Percentiles rank a stretch among this genome's conserved stretches.
Conservation (phyloP, 2,329 filamentous ascomycete genomes). For the Gnomoniopsis smithogilvyi region DNA sequence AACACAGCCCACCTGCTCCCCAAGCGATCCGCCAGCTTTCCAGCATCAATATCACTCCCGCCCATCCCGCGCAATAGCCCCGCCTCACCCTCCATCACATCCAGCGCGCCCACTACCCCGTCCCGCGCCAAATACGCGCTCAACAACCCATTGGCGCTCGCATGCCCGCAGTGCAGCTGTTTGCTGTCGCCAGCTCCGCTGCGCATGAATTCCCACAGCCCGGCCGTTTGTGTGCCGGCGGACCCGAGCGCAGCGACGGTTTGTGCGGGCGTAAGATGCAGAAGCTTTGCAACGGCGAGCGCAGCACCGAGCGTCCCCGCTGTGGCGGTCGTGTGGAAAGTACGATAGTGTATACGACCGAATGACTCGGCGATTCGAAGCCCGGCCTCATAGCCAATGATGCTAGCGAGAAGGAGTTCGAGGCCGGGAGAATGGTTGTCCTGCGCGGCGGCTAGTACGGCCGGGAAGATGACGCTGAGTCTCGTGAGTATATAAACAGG, state of each 20-base stretch:
- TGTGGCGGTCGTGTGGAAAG: conserved; percentile 3
- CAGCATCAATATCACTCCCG: background rate
- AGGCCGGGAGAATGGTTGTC: background rate
- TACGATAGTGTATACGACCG: background rate
- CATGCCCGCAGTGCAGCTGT: conserved; percentile 5
- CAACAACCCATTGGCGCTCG: background rate
- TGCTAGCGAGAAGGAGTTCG: conserved; percentile 3
- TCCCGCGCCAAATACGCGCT: conserved; percentile 1
- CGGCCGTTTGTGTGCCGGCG: background rate
- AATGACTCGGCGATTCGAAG: conserved; percentile 3
- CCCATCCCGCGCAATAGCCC: background rate
- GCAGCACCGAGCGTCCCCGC: background rate
- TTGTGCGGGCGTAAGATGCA: background rate
- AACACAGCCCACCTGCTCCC: conserved; percentile 3
- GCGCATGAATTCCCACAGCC: conserved; percentile 6
- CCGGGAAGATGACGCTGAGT: conserved; percentile 3
- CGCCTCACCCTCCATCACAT: background rate
- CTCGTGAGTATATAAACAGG: background rate
- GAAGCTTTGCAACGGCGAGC: conserved; percentile 1
- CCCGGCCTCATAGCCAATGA: conserved; percentile 1
- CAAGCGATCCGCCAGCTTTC: background rate
- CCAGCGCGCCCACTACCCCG: background rate
- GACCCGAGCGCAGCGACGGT: background rate
- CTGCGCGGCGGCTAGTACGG: conserved; percentile 3
- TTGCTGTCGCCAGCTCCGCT: conserved; percentile 3